Evolutionary conservation across 495 filamentous ascomycete species (phyloP).

Genomic region (Penicillium antarcticum): DNA sequence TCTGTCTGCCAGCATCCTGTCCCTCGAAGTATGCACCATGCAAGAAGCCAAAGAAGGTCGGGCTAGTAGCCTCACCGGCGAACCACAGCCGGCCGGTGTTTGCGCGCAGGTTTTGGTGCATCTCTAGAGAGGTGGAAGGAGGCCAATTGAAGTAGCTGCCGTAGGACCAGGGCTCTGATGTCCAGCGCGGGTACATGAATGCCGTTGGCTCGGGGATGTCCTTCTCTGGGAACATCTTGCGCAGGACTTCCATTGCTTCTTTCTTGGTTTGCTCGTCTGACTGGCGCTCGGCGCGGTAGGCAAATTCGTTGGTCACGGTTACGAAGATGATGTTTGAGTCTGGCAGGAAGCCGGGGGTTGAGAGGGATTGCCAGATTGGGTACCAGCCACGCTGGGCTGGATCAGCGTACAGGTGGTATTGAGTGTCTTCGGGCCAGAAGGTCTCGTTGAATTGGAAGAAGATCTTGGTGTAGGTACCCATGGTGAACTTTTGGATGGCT

Average conservation of each 20-base stretch:
- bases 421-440: constrained; percentile 67
- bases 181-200: constrained; percentile 73
- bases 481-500: constrained; percentile 63
- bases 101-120: constrained; percentile 72
- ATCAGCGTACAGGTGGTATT: constrained; percentile 72
- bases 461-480: constrained; percentile 79
- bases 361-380: constrained; percentile 68
- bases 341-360: constrained; percentile 55
- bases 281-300: constrained; percentile 63
- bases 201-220: constrained; percentile 63
- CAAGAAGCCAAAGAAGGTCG: constrained; percentile 70
- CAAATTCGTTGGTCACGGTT: constrained; percentile 58
- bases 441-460: constrained; percentile 70
- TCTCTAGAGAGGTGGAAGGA: constrained; percentile 58
- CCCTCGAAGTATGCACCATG: constrained; percentile 67
- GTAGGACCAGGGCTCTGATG: constrained; percentile 59
- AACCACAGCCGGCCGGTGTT: constrained; percentile 66
- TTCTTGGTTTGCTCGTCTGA: constrained; percentile 57
- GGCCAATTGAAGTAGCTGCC: constrained; percentile 80
- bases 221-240: constrained; percentile 63
- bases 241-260: constrained; percentile 60
- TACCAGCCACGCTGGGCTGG: constrained; percentile 63
- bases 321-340: constrained; percentile 67
- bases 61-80: constrained; percentile 68
- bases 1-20: constrained; percentile 43